Percentiles rank a stretch among this genome's conserved stretches.
Evolutionary conservation across 164 flowering plant genomes (phyloP).

Genomic region (Chimonanthus praecox): DNA sequence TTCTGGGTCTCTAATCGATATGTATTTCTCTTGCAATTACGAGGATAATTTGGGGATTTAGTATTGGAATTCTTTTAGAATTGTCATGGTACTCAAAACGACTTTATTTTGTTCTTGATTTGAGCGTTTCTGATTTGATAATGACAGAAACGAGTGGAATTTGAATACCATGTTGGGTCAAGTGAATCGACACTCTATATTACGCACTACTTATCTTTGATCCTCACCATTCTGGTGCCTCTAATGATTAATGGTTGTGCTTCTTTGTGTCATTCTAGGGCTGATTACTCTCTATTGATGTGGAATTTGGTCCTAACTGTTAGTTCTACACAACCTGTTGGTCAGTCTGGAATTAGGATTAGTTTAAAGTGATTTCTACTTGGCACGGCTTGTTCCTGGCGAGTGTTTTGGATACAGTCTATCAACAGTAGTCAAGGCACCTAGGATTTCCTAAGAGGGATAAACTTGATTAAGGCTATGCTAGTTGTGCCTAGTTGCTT

Average conservation of each 20-base stretch:
- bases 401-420: no score
- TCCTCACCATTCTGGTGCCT: not conserved
- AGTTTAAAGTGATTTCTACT: no score
- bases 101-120: not conserved
- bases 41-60: not conserved
- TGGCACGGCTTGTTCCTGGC: no score
- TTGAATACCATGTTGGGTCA: not conserved
- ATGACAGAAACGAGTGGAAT: not conserved
- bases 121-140: not conserved
- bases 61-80: not conserved
- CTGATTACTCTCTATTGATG: no score
- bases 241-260: not conserved
- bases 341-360: no score
- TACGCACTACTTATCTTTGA: not conserved
- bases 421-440: no score
- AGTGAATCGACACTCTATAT: not conserved
- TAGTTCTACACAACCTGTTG: no score
- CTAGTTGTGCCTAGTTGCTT: no score
- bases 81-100: not conserved
- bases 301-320: no score
- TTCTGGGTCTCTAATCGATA: not conserved
- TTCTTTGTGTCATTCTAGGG: no score
- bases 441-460: no score
- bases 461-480: no score
- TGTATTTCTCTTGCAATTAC: not conserved